Evolutionary conservation across 2,329 filamentous ascomycete genomes (phyloP).

Genomic region (Chrysoporthe deuterocubensis): DNA sequence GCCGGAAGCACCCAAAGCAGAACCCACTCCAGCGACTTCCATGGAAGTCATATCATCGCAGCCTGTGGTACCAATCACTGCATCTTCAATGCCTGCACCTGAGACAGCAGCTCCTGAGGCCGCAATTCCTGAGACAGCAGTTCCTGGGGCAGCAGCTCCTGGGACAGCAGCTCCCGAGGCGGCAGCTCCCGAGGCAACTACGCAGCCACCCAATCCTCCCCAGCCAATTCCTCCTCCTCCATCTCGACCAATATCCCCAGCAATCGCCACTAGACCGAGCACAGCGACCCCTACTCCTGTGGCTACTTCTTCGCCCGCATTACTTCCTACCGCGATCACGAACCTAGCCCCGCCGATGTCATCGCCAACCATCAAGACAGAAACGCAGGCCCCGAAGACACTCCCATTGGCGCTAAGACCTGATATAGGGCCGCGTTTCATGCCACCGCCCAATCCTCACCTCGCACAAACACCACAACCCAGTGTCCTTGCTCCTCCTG

Average conservation of each 20-base stretch:
- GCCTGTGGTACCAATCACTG: background rate
- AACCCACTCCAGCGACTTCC: slow-evolving; percentile 17
- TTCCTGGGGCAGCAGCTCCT: too few species aligned
- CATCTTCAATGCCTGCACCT: slow-evolving; percentile 28
- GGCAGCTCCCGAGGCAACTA: slow-evolving; percentile 19
- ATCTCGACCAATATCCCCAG: slow-evolving; percentile 20
- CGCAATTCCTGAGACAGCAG: too few species aligned
- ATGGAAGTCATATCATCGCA: background rate
- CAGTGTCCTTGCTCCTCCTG: slow-evolving; percentile 35
- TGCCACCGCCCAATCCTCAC: slow-evolving; percentile 29
- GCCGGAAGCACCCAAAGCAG: slow-evolving; percentile 25
- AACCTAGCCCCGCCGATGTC: slow-evolving; percentile 7
- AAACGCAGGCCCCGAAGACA: slow-evolving; percentile 20
- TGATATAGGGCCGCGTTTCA: slow-evolving; percentile 27
- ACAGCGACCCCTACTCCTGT: background rate
- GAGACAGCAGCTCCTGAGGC: background rate
- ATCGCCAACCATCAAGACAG: slow-evolving; percentile 23
- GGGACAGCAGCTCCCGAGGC: too few species aligned
- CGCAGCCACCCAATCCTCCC: slow-evolving; percentile 31
- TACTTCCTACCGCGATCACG: slow-evolving; percentile 11
- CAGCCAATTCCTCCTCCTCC: slow-evolving; percentile 25
- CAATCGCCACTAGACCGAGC: background rate
- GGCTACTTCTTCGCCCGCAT: slow-evolving; percentile 9
- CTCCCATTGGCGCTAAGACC: slow-evolving; percentile 26
- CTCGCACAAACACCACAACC: slow-evolving; percentile 21